A percentile compares a stretch with the other conserved stretches of the same genome.
phyloP scores from a whole-genome alignment of 176 grass and related monocot genomes.

The Bromus sterilis region DNA sequence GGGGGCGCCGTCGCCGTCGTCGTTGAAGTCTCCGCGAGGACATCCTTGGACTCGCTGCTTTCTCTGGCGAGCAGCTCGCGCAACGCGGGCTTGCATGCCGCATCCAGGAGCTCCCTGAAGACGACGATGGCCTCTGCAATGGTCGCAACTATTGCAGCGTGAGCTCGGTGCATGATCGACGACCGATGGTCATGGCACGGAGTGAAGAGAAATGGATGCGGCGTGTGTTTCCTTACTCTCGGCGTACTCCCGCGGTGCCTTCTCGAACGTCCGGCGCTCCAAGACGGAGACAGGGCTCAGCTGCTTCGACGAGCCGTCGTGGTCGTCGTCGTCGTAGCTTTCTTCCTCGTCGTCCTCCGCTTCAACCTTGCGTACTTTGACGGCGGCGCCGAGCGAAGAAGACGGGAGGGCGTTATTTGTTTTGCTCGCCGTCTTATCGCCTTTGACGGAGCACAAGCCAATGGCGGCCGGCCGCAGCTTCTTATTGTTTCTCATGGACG shows the following conservation, averaged over 20 bases:
- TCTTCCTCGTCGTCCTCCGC: neutral
- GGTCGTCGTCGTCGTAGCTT: neutral
- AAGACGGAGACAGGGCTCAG: constrained; percentile 46
- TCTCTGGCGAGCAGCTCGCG: neutral
- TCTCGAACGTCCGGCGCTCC: constrained; percentile 17
- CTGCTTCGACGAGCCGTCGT: constrained; percentile 13
- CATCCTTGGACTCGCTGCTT: neutral
- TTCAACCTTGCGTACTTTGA: neutral
- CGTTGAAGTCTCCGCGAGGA: neutral
- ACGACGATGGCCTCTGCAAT: constrained; percentile 14
- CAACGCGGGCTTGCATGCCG: neutral
- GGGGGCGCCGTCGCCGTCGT: too few species aligned
- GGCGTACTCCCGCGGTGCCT: neutral
- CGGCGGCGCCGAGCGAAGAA: too few species aligned
- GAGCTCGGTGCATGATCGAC: neutral
- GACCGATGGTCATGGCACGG: neutral
- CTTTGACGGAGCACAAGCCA: neutral
- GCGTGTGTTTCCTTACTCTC: constrained; percentile 3
- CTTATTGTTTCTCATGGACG: neutral
- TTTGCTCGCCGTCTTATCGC: neutral
- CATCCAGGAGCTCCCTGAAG: constrained; percentile 1
- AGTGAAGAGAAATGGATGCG: neutral
- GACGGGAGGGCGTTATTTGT: too few species aligned
- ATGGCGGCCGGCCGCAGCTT: neutral
- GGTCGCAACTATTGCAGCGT: neutral